Evolutionary conservation across 176 grass and related monocot species (phyloP), one percentile per base, ranked within the genome.

Genomic region (Ampelocalamus luodianensis): DNA sequence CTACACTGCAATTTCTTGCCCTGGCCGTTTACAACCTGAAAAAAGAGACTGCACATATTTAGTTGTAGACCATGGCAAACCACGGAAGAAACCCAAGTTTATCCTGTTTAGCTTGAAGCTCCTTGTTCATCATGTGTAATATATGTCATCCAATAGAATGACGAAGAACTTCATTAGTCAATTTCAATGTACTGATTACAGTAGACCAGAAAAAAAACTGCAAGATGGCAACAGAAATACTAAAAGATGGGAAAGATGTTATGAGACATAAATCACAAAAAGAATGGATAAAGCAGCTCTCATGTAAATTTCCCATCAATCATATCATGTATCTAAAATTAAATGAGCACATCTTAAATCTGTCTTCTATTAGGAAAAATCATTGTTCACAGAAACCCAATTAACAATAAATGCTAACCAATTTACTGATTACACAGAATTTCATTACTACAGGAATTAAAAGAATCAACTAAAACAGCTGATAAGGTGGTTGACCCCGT

Each of bases 1-100:
- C 91, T 99, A 77, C 93, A 99, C 65, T 96, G 90, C 74, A 99
- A 89, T 73, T 96, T 99, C 82, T 94, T 99, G 32, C 96, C 91
- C 85, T 89, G 93, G 53, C 66, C 86, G 92, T 99, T 99, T 89
- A 94, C 81, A 10, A 99, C 88, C 96, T 99, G 84, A 74, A 88
- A 87, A 80, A 77, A 9, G 39, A 84, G 20, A 32, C 4, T 18
- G 27, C 32, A 62, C 17, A 79, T 50, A 72, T 83, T 81, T 79
- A 82, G 42, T 58, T 54, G 55, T 13, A 82, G 50, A 78, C 63
- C 27, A 71, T 60, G 53, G 40, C 11, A 20, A 54, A 65, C 45
- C n/a, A 16, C 23, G 43, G 36, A 61, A 49, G 51, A 80, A 83
- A 79, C 42, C 32, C 14, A 83, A 75, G 43, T 34, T 59, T 65